Evolutionary conservation across 2,329 filamentous ascomycete species (phyloP), one percentile per base, ranked within the genome.

Genomic region (Rhytidhysteron rufulum): DNA sequence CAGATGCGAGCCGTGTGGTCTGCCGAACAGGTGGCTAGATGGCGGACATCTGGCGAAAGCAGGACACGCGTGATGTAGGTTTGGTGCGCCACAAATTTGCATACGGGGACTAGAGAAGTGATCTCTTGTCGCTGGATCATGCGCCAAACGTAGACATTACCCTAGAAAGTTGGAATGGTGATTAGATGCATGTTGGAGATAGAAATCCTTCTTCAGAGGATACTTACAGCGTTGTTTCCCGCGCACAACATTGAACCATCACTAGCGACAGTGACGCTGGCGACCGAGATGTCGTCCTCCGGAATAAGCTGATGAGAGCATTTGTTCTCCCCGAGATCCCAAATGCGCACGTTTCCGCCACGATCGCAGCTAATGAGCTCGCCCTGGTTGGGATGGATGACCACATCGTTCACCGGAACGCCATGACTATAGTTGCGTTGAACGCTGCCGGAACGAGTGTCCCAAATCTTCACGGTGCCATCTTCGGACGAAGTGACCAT

Each of bases 401-500:
- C 93, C 7, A 98, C 93, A 66, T 98, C 93, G 60, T 96, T 98
- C 38, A 91, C 93, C 0, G 93, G 83, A 24, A 82, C 84, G 39
- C 85, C 86, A 63, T 98, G 93, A 52, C 80, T 84, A 65, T 98
- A 98, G 68, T 91, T 95, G 40, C 93, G 81, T 69, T 98, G 93
- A 40, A 97, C 82, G 42, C 79, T 83, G 33, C 88, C 91, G 10
- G 79, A 86, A 34, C 90, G 76, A 4, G 89, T 95, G 64, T 96
- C 91, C 90, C 90, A 96, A 49, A 96, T 95, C 74, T 95, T 95
- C 60, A 96, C 90, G 1, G 88, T 95, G 55, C 90, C 88, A 61
- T 98, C 93, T 67, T 98, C 93, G 34, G 88, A 95, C 66, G 86
- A 94, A 8, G 93, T 98, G 15, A 97, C 93, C 87, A 98, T 96